Base-by-base conservation (phyloP, 2,329 filamentous ascomycete species). In the Diaporthe destruens region DNA sequence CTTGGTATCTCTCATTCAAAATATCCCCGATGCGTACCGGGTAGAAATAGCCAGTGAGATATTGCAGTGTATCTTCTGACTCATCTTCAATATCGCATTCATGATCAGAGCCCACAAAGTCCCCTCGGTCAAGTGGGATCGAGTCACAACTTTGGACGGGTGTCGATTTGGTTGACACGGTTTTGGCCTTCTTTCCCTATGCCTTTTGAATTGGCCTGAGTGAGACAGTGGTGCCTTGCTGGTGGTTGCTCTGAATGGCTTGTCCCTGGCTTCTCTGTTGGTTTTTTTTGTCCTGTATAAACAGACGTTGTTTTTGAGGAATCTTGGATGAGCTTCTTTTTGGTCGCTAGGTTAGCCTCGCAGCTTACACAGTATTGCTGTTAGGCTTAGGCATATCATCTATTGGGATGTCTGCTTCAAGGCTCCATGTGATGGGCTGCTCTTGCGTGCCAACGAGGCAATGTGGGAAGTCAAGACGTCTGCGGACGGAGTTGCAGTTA, bases 51-150 rank as follows among this genome's bases (percentile, higher is more conserved):
- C 36, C 36, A 23, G 11, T 29, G 36, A 44, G 6, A 59, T 59
- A 59, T 29, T 59, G 12, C 36, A 44, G 14, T 20, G 56, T 59
- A 23, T 59, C 56, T n/a, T 44, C 56, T 36, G 56, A 59, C 23
- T 59, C 56, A 20, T 18, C 56, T 44, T 59, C 56, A 44, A 59
- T 59, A 11, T 59, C 56, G 56, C 3, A 9, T 29, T 59, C 56
- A 29, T 59, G n/a, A 11, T 59, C 56, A 29, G 36, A 29, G 56
- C 29, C 36, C 14, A 59, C 56, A 3, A 59, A 44, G 23, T 59
- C 56, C 36, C 56, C 56, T 9, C n/a, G n/a, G 7, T 59, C 56
- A 29, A 25, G n/a, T 6, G 23, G 36, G 6, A 20, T 20, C 7
- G 56, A 44, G 39, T 42, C 39, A 14, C 11, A 29, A 25, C 6